phyloP scores from a whole-genome alignment of 208 protist genomes.

The Leishmania guyanensis region DNA sequence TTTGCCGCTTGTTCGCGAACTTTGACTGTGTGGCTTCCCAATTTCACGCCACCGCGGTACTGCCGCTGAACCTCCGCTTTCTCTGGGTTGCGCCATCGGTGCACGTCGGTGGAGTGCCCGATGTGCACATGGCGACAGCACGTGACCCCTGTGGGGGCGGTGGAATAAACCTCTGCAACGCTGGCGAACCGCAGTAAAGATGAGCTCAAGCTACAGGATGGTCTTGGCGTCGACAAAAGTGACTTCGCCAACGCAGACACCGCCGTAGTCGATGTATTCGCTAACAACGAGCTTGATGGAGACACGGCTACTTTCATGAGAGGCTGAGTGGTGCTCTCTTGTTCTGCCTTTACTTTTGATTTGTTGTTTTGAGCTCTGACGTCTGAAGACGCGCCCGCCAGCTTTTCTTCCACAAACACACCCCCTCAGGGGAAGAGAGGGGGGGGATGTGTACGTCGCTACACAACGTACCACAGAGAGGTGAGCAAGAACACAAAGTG shows the following conservation, averaged over 20 bases:
- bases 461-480: neutral
- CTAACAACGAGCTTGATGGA: neutral
- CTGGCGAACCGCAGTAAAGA: neutral
- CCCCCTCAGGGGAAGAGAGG: neutral
- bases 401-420: neutral
- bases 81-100: constrained; percentile 68
- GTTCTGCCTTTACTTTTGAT: neutral
- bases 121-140: constrained; percentile 28
- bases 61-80: constrained; percentile 64
- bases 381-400: neutral
- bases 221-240: neutral
- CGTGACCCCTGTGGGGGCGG: neutral
- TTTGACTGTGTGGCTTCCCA: constrained; percentile 53
- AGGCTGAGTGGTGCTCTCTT: neutral
- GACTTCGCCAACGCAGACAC: neutral
- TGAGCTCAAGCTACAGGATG: neutral
- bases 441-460: neutral
- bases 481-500: neutral
- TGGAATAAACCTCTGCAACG: neutral
- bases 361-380: neutral
- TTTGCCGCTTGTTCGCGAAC: constrained; percentile 40
- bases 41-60: constrained; percentile 58
- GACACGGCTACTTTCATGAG: neutral
- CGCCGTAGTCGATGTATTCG: neutral
- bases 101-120: constrained; percentile 70